These are phyloP conservation scores for Ogataea nonfermentans DNA, from an alignment of 805 yeast species.

Conservation along the genomic window DNA sequence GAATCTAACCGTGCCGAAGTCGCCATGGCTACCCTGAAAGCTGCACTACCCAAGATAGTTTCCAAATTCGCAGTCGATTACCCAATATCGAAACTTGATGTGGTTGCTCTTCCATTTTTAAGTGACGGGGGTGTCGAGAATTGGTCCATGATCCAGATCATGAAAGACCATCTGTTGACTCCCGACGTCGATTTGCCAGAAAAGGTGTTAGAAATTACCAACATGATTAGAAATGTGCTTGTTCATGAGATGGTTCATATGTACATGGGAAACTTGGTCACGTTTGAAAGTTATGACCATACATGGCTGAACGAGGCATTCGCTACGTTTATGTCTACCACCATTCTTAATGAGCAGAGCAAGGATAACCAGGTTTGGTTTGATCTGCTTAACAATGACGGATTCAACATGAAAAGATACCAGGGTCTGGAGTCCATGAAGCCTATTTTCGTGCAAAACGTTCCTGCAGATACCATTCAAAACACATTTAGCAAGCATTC, in stretches of 20 bases:
- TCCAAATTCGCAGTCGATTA: conserved; percentile 42
- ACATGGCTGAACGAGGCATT: conserved; percentile 77
- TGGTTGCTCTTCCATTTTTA: conserved; percentile 66
- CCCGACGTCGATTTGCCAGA: conserved; percentile 31
- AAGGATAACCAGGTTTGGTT: conserved; percentile 35
- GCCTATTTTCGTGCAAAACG: conserved; percentile 39
- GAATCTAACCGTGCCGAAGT: conserved; percentile 45
- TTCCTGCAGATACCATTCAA: conserved; percentile 37
- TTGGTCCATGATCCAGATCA: conserved; percentile 65
- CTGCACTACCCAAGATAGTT: conserved; percentile 49
- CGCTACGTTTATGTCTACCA: conserved; percentile 66
- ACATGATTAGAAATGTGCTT: conserved; percentile 49
- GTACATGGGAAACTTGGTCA: conserved; percentile 70
- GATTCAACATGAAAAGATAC: conserved; percentile 31
- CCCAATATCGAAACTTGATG: conserved; percentile 65
- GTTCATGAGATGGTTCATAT: conserved; percentile 78
- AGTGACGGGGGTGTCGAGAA: conserved; percentile 82
- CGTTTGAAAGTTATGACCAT: conserved; percentile 66
- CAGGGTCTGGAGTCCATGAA: conserved; percentile 35
- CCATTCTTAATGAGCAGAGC: conserved; percentile 31
- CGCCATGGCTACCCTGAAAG: conserved; percentile 48
- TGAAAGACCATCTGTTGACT: conserved; percentile 48
- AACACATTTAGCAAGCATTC: conserved; percentile 49
- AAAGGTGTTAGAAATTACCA: conserved; percentile 18
- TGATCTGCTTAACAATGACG: conserved; percentile 28